Base-by-base conservation (phyloP, 345 rosid species). In the Draba incana region DNA sequence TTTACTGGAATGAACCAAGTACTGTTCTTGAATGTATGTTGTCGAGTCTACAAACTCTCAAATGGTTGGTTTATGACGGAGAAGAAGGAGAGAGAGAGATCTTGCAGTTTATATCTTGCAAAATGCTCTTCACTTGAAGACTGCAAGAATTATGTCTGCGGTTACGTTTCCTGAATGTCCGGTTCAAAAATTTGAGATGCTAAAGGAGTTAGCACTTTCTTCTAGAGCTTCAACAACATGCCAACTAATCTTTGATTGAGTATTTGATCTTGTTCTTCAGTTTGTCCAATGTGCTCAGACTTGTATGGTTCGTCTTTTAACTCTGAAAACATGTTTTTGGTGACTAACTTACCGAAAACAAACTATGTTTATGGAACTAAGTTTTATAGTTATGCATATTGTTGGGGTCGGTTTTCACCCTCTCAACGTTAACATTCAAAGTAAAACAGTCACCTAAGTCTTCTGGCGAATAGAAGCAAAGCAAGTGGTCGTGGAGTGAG, bases 161-260 rank as follows among this genome's bases (percentile, higher is more conserved):
- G 30, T 7, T 28, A 43, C 12, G 0, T 0, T 1, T n/a, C n/a
- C n/a, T n/a, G n/a, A n/a, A n/a, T n/a, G n/a, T n/a, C n/a, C n/a
- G n/a, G 44, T 43, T 30, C 23, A 20, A 8, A 30, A 30, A 20
- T 5, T 12, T 1, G 62, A 30, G 53, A 66, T 66, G 62, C 0
- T 66, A 8, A 43, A 66, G 62, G 62, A 66, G 53, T 31, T 66
- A 62, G 62, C 33, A 8, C 35, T 4, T 43, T 30, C 71, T 55
- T 23, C 71, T 31, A 43, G 71, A 66, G 71, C 71, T 66, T 66
- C 62, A 31, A 6, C 44, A 8, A 9, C 24, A 20, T 66, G 62
- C 62, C 45, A 66, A 31, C 62, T 66, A 35, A 24, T 54, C 14
- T 66, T 66, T 44, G 14, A 53, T 14, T 51, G 47, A 48, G 68